Evolutionary conservation across 225 moss, liverwort and hornwort species (phyloP).

Genomic region (Sphagnum tenellum): DNA sequence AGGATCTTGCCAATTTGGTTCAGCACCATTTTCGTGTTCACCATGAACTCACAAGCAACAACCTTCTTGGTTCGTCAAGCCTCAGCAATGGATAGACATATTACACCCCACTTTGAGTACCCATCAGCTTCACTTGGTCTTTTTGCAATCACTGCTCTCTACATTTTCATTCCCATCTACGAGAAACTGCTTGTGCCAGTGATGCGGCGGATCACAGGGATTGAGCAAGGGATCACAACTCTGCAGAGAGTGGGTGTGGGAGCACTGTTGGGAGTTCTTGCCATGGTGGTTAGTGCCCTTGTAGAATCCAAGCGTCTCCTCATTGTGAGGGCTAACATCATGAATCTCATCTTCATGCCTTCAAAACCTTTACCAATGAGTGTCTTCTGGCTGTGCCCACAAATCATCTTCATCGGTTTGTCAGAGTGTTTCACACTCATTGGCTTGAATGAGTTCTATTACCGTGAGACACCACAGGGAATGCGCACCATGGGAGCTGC

Average conservation of each 20-base stretch:
- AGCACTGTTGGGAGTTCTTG: slow-evolving; percentile 21
- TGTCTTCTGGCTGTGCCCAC: slow-evolving; percentile 48
- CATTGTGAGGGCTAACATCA: slow-evolving; percentile 12
- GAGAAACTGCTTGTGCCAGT: slow-evolving; percentile 30
- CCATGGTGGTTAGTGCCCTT: slow-evolving; percentile 19
- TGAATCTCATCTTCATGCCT: slow-evolving; percentile 28
- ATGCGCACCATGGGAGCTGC: slow-evolving; percentile 56
- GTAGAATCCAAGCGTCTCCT: slow-evolving; percentile 44
- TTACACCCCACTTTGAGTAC: slow-evolving; percentile 29
- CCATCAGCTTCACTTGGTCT: slow-evolving; percentile 46
- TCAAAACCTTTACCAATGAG: slow-evolving; percentile 34
- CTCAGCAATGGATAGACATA: slow-evolving; percentile 29
- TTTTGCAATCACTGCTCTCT: slow-evolving; percentile 34
- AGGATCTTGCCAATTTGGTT: slow-evolving; percentile 31
- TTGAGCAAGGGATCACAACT: slow-evolving; percentile 35
- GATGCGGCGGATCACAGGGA: slow-evolving; percentile 30
- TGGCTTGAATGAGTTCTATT: slow-evolving; percentile 62
- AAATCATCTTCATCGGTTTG: slow-evolving; percentile 30
- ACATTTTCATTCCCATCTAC: slow-evolving; percentile 52
- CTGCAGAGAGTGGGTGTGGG: slow-evolving; percentile 54
- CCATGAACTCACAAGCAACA: slow-evolving; percentile 24
- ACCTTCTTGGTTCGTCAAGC: slow-evolving; percentile 40
- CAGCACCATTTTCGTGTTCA: slow-evolving; percentile 26
- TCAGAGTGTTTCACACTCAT: slow-evolving; percentile 31
- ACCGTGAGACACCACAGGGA: slow-evolving; percentile 51